Conservation (phyloP, 2,329 filamentous ascomycete species). For the Westerdykella ornata region DNA sequence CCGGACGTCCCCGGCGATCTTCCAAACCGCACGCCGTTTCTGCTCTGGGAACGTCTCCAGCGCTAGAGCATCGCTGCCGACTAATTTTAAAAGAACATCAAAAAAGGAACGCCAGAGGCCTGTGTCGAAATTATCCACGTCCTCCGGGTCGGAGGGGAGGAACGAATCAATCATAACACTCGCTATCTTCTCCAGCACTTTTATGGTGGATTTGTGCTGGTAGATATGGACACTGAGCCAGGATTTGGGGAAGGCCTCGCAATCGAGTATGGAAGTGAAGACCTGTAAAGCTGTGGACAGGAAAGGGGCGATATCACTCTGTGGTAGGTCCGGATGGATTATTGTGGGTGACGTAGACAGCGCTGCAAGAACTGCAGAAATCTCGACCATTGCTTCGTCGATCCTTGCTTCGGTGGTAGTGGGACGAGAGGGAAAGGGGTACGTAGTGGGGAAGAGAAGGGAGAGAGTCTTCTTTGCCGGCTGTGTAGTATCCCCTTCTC, state of each 20-base stretch:
- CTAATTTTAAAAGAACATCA: slow-evolving; percentile 76
- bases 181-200: slow-evolving; percentile 74
- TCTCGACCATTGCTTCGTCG: slow-evolving; percentile 81
- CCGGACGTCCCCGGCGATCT: slow-evolving; percentile 93
- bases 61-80: slow-evolving; percentile 80
- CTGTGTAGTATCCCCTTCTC: slow-evolving; percentile 42
- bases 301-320: slow-evolving; percentile 67
- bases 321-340: slow-evolving; percentile 67
- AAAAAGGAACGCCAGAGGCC: slow-evolving; percentile 94
- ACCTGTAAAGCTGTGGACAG: slow-evolving; percentile 74
- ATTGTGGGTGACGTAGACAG: slow-evolving; percentile 67
- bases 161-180: slow-evolving; percentile 74
- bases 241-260: slow-evolving; percentile 77
- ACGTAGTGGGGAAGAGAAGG: slow-evolving; percentile 79
- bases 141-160: slow-evolving; percentile 72
- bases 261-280: slow-evolving; percentile 80
- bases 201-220: slow-evolving; percentile 85
- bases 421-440: slow-evolving; percentile 75
- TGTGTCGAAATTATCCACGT: slow-evolving; percentile 86
- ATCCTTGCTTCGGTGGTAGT: slow-evolving; percentile 58
- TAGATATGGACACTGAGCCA: slow-evolving; percentile 95
- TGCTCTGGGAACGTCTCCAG: slow-evolving; percentile 96
- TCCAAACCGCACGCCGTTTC: slow-evolving; percentile 94
- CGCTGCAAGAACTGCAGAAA: slow-evolving; percentile 79
- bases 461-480: slow-evolving; percentile 59